Percentiles rank a stretch among this genome's conserved stretches.
Evolutionary conservation across 129 eudicot genomes (phyloP).

Genomic region (Artemisia tridentata): DNA sequence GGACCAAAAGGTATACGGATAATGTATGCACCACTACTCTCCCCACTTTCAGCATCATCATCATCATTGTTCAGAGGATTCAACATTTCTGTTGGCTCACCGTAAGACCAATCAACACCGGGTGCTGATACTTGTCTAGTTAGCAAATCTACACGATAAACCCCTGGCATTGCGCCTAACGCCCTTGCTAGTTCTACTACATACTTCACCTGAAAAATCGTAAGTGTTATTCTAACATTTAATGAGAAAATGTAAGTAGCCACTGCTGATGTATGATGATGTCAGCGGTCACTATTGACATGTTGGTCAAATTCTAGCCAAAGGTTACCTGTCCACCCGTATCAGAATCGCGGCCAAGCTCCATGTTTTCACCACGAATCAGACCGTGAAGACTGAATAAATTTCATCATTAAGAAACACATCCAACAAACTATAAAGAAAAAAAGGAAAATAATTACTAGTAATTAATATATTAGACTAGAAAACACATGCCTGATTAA

Average conservation of each 20-base stretch:
- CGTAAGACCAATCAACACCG: conserved; percentile 77
- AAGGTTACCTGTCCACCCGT: conserved; percentile 84
- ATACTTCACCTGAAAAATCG: conserved; percentile 61
- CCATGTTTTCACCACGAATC: conserved; percentile 88
- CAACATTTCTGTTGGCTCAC: conserved; percentile 81
- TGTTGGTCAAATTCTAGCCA: too few relatives aligned
- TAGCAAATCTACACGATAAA: conserved; percentile 81
- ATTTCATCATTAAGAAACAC: not conserved
- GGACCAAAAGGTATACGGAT: conserved; percentile 93
- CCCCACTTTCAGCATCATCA: conserved; percentile 60
- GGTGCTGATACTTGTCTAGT: conserved; percentile 82
- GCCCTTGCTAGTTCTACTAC: conserved; percentile 89
- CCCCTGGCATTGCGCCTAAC: conserved; percentile 79
- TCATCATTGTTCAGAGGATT: conserved; percentile 40
- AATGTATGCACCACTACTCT: conserved; percentile 81
- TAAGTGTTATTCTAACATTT: not conserved
- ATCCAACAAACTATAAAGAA: conserved; percentile 7
- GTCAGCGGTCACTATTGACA: not conserved
- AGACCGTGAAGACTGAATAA: conserved; percentile 78
- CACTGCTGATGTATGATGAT: not conserved
- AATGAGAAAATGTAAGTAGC: not conserved
- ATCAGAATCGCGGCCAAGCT: conserved; percentile 91
- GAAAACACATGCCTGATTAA: conserved; percentile 55
- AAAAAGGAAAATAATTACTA: too few relatives aligned
- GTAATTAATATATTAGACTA: not conserved